A percentile compares a stretch with the other conserved stretches of the same genome.
These are phyloP conservation scores for Leptoxyphium fumago DNA, from an alignment of 2,329 filamentous ascomycete species.

Conservation along the genomic window DNA sequence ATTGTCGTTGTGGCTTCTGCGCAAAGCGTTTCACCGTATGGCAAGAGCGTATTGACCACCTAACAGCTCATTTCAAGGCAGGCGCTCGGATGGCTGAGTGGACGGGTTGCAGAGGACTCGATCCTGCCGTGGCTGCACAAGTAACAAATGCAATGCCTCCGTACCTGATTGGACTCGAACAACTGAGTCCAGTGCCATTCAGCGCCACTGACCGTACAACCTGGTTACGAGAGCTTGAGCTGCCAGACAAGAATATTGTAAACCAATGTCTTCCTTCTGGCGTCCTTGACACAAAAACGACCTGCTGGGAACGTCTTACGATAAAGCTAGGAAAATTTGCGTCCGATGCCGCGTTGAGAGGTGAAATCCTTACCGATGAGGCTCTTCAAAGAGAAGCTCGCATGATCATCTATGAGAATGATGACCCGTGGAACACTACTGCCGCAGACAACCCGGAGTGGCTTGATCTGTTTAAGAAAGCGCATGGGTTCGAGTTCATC, in stretches of 20 bases:
- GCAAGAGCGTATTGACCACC: conserved; percentile 37
- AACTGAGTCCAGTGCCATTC: conserved; percentile 31
- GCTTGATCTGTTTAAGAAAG: conserved; percentile 35
- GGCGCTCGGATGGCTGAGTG: conserved; percentile 39
- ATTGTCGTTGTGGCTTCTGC: conserved; percentile 41
- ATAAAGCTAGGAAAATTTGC: conserved; percentile 31
- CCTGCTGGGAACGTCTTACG: conserved; percentile 37
- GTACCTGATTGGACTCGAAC: conserved; percentile 35
- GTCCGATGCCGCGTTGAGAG: conserved; percentile 22
- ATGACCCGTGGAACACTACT: conserved; percentile 33
- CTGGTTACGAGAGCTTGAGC: neutral
- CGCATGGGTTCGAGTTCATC: conserved; percentile 28
- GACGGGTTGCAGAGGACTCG: conserved; percentile 40
- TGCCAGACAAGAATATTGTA: conserved; percentile 8
- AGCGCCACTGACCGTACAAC: conserved; percentile 23
- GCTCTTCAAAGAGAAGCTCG: conserved; percentile 34
- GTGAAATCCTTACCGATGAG: conserved; percentile 31
- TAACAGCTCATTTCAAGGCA: conserved; percentile 40
- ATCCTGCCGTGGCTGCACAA: conserved; percentile 31
- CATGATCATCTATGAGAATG: conserved; percentile 32
- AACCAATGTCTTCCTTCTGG: conserved; percentile 1
- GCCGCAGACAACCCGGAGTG: conserved; percentile 29
- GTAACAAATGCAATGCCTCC: conserved; percentile 39
- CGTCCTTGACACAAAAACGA: conserved; percentile 13
- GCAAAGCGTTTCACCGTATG: conserved; percentile 32